A percentile compares a stretch with the other conserved stretches of the same genome.
Conservation (phyloP, 2,329 filamentous ascomycete genomes). For the Colletotrichum sp. region DNA sequence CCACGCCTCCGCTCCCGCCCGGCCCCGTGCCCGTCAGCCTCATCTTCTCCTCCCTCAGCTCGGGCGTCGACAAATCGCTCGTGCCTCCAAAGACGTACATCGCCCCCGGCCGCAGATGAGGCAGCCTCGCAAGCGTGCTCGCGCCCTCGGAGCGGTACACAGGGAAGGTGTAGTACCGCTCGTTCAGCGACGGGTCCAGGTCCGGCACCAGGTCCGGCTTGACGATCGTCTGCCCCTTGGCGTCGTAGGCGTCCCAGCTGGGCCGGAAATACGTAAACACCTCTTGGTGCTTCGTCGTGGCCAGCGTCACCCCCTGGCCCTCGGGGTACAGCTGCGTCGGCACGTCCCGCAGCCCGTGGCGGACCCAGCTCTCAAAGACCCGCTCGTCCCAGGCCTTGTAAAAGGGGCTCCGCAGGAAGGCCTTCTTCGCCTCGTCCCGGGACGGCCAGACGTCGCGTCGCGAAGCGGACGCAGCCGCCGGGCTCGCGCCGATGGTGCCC, state of each 20-base stretch:
- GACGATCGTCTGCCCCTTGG: constrained; percentile 40
- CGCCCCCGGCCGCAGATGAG: constrained; percentile 65
- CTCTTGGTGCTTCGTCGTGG: constrained; percentile 88
- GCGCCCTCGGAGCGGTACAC: constrained; percentile 73
- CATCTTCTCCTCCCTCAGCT: constrained; percentile 61
- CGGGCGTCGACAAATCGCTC: constrained; percentile 60
- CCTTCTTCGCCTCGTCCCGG: constrained; percentile 67
- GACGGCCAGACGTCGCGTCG: constrained; percentile 87
- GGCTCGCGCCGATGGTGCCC: constrained; percentile 38
- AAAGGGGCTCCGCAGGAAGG: constrained; percentile 74
- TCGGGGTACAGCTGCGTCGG: constrained; percentile 67
- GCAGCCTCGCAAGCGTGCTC: constrained; percentile 61
- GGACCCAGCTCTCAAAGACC: constrained; percentile 76
- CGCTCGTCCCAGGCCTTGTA: constrained; percentile 84
- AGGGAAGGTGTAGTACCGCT: constrained; percentile 45
- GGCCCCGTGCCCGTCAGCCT: constrained; percentile 66
- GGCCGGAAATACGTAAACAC: constrained; percentile 78
- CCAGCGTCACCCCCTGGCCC: constrained; percentile 64
- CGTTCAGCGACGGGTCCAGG: constrained; percentile 43
- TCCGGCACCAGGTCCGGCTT: constrained; percentile 50
- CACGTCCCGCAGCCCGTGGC: constrained; percentile 76
- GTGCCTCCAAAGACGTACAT: constrained; percentile 72
- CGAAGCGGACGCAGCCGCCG: constrained; percentile 67
- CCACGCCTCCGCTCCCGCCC: constrained; percentile 70
- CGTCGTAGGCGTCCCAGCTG: constrained; percentile 51